phyloP scores from a whole-genome alignment of 805 yeast species.

The Suhomyces xylopsoci region DNA sequence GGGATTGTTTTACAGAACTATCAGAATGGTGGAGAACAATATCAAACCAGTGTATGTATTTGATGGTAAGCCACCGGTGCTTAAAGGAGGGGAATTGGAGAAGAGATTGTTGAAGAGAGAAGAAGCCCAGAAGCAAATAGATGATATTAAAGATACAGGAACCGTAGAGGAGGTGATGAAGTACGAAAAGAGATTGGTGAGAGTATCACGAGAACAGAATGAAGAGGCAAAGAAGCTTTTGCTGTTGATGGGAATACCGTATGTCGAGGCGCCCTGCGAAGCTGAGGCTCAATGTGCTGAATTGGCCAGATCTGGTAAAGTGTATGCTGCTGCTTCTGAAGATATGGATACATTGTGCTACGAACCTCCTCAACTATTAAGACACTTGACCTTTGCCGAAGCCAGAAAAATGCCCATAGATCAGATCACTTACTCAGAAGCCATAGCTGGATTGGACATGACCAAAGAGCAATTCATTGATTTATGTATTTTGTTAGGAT shows the following conservation, averaged over 20 bases:
- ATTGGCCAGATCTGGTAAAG: conserved; percentile 83
- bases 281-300: conserved; percentile 99
- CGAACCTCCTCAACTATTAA: conserved; percentile 73
- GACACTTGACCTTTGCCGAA: conserved; percentile 93
- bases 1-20: conserved; percentile 95
- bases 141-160: conserved; percentile 74
- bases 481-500: conserved; percentile 88
- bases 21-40: conserved; percentile 87
- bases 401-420: conserved; percentile 90
- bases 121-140: conserved; percentile 75
- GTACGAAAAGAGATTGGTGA: conserved; percentile 82
- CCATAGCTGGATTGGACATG: conserved; percentile 76
- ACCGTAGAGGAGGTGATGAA: conserved; percentile 71
- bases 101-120: conserved; percentile 79
- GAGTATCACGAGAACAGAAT: conserved; percentile 85
- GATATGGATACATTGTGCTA: conserved; percentile 99
- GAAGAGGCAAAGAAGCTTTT: conserved; percentile 86
- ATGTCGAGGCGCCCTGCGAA: conserved; percentile 91
- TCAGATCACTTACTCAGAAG: conserved; percentile 67
- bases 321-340: conserved; percentile 95
- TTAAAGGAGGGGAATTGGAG: conserved; percentile 89
- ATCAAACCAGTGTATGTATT: conserved; percentile 95
- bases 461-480: conserved; percentile 76
- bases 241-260: conserved; percentile 92
- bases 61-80: conserved; percentile 95